These are phyloP conservation scores for Penicillium sp. DNA, from an alignment of 2,329 filamentous ascomycete species.

Conservation along the genomic window DNA sequence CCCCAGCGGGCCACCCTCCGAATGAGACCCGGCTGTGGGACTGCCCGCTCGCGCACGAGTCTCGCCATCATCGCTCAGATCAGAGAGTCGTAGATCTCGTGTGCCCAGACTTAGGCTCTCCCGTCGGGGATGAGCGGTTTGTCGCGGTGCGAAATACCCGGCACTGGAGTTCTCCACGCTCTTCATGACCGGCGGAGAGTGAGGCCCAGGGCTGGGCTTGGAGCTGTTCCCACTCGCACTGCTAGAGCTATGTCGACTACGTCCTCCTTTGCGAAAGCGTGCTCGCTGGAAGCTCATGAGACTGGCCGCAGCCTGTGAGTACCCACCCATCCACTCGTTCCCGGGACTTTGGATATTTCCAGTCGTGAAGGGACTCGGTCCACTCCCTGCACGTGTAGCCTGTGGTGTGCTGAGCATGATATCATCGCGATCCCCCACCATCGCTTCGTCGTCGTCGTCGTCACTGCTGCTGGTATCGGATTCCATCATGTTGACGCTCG, in stretches of 20 bases:
- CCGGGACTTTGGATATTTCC: conserved; percentile 52
- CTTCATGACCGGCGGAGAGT: conserved; percentile 68
- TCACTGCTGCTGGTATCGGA: conserved; percentile 70
- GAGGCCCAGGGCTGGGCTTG: conserved; percentile 66
- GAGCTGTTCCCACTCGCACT: conserved; percentile 68
- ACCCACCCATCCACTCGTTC: conserved; percentile 61
- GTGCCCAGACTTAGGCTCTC: conserved; percentile 90
- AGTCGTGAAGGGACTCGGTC: conserved; percentile 47
- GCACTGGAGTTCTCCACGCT: conserved; percentile 53
- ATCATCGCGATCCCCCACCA: conserved; percentile 72
- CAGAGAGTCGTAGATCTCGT: conserved; percentile 78
- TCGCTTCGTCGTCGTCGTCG: conserved; percentile 59
- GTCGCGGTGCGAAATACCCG: conserved; percentile 55
- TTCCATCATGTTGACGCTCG: conserved; percentile 73
- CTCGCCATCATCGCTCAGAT: conserved; percentile 76
- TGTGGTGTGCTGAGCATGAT: conserved; percentile 74
- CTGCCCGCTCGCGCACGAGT: conserved; percentile 38
- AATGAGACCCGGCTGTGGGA: conserved; percentile 33
- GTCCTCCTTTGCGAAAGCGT: conserved; percentile 56
- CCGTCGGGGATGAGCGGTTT: conserved; percentile 59
- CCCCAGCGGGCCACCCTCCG: conserved; percentile 61
- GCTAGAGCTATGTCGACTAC: conserved; percentile 64
- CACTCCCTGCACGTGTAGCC: conserved; percentile 57
- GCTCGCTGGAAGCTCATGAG: conserved; percentile 74
- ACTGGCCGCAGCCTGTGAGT: conserved; percentile 68